Base-by-base conservation (phyloP, 2,329 filamentous ascomycete genomes). In the Pseudogymnoascus sp. region DNA sequence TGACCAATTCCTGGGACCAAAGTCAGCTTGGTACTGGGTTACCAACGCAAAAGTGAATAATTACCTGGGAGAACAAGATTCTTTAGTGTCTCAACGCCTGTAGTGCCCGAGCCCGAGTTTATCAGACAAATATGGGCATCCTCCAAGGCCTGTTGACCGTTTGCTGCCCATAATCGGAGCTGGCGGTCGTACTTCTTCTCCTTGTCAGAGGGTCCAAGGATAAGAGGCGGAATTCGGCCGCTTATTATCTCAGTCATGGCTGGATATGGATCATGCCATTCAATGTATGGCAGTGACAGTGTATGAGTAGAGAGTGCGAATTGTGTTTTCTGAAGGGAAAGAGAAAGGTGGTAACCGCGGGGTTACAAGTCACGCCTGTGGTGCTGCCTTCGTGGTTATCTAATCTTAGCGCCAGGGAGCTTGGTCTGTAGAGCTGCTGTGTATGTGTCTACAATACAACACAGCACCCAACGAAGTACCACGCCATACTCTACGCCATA, bases 121-220 rank as follows among this genome's bases (percentile, higher is more conserved):
- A 99, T 79, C 4, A 99, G 82, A 11, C 97, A 83, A n/a, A 99
- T 87, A 69, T 96, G 90, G 21, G 95, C 90, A 64, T 91, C 86
- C 75, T 99, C 96, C 1, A 99, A 82, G 14, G 93, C 93, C 68
- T 88, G 83, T 75, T 99, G 95, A 16, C 95, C 95, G 61, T 86
- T 91, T 45, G 93, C 92, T 66, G 93, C 96, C 95, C 95, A 99
- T 12, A 99, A 80, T 62, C 96, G 88, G 42, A 99, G 86, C 77
- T 99, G 95, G 62, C 95, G 87, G 75, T 99, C 95, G 77, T 99
- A 99, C 73, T 91, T 96, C 69, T 83, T 84, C 74, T 88, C 81
- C 72, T 86, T 86, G 45, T 83, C 82, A 11, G 81, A 82, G 37
- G 83, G 84, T 37, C 78, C 81, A 63, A 80, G 77, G 3, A 81